A percentile compares a stretch with the other conserved stretches of the same genome.
Evolutionary conservation across 345 rosid species (phyloP).

Genomic region (Lepidium africanum): DNA sequence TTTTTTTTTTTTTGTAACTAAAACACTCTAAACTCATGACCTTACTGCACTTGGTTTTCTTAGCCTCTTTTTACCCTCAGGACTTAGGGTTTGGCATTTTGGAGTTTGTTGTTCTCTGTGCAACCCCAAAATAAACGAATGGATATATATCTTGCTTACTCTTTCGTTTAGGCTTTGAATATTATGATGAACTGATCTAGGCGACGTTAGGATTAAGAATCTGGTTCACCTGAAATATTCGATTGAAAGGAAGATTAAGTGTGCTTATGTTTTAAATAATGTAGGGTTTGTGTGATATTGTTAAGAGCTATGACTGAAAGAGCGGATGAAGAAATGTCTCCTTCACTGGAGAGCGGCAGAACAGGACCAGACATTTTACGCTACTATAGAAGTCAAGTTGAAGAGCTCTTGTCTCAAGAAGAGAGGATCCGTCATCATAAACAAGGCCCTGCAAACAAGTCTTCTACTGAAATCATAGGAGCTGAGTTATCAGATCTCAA

Average conservation of each 20-base stretch:
- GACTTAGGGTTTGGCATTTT: not conserved
- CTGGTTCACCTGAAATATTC: not conserved
- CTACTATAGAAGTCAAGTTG: slow-evolving; percentile 14
- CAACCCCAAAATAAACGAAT: not conserved
- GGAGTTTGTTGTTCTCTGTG: not conserved
- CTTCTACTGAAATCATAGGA: slow-evolving; percentile 19
- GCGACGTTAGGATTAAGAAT: not conserved
- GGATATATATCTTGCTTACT: not conserved
- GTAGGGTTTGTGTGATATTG: not conserved
- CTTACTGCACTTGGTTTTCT: not conserved
- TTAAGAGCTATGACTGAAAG: slow-evolving; percentile 15
- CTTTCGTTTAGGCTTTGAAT: not conserved
- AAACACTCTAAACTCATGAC: not conserved
- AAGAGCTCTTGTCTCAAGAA: slow-evolving; percentile 13
- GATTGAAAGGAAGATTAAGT: not conserved
- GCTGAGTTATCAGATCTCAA: slow-evolving; percentile 10
- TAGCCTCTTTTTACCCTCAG: not conserved
- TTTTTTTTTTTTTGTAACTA: no score
- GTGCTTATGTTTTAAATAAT: not conserved
- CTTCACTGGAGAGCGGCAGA: not conserved
- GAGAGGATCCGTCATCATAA: slow-evolving; percentile 10
- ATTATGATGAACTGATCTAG: not conserved
- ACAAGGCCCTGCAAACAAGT: not conserved
- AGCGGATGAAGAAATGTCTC: not conserved
- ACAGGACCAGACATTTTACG: slow-evolving; percentile 7